phyloP scores from a whole-genome alignment of 805 yeast genomes.

The Nematodospora valgi region DNA sequence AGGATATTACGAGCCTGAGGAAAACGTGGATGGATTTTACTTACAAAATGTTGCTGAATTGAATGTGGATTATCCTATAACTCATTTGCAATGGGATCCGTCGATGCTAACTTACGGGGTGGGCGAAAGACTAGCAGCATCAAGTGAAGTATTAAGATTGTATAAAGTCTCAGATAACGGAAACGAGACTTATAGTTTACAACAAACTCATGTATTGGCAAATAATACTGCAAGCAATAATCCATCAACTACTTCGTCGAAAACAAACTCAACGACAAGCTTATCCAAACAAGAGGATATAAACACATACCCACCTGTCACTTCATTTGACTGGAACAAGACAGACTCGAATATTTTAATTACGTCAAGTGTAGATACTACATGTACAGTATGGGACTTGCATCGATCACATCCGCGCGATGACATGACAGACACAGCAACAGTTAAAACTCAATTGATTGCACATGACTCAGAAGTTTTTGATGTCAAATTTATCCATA shows the following conservation, averaged over 20 bases:
- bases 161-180: conserved; percentile 50
- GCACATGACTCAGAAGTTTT: conserved; percentile 96
- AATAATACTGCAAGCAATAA: conserved; percentile 26
- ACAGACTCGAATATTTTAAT: conserved; percentile 67
- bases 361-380: conserved; percentile 89
- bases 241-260: conserved; percentile 2
- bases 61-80: conserved; percentile 62
- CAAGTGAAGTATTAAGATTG: conserved; percentile 68
- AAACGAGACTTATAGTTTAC: conserved; percentile 34
- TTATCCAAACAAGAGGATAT: conserved; percentile 27
- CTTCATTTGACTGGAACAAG: conserved; percentile 91
- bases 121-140: conserved; percentile 55
- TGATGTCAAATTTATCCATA: conserved; percentile 82
- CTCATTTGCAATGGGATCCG: conserved; percentile 72
- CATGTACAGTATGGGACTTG: conserved; percentile 96
- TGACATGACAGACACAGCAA: conserved; percentile 41
- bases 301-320: conserved; percentile 75
- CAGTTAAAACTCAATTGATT: conserved; percentile 87
- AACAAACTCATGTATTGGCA: conserved; percentile 39
- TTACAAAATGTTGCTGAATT: conserved; percentile 50
- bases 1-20: conserved; percentile 7
- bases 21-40: conserved; percentile 31
- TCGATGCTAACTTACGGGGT: conserved; percentile 32
- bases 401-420: conserved; percentile 21
- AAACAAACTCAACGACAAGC: conserved; percentile 3